Evolutionary conservation across 169 alveolate genomes (phyloP).

Genomic region (Cryptosporidium tyzzeri): DNA sequence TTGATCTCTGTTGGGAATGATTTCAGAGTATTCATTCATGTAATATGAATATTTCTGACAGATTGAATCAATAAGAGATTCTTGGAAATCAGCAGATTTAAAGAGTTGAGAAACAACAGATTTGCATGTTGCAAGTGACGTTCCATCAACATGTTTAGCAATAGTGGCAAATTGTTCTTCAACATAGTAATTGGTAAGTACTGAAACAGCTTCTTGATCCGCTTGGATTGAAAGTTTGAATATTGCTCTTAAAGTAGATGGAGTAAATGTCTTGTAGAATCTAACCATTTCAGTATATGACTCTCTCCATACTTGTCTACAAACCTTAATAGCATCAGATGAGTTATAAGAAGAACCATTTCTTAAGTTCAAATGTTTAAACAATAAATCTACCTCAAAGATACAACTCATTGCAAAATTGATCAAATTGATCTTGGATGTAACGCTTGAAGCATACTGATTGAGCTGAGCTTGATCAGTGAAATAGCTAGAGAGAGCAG

Average conservation of each 20-base stretch:
- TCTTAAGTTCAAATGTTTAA: slow-evolving; percentile 6
- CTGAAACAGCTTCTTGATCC: slow-evolving; percentile 52
- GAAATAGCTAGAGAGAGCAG: slow-evolving; percentile 19
- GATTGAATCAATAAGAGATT: slow-evolving; percentile 25
- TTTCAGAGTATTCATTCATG: background rate
- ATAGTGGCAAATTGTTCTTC: slow-evolving; percentile 60
- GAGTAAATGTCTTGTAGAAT: slow-evolving; percentile 51
- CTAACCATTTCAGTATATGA: slow-evolving; percentile 58
- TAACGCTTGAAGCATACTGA: background rate
- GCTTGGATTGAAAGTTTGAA: slow-evolving; percentile 53
- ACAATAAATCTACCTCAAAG: slow-evolving; percentile 40
- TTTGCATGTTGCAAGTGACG: slow-evolving; percentile 37
- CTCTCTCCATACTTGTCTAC: slow-evolving; percentile 73
- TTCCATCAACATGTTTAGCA: slow-evolving; percentile 23
- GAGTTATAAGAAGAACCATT: slow-evolving; percentile 26
- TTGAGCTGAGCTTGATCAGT: background rate
- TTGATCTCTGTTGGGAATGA: background rate
- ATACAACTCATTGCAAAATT: slow-evolving; percentile 75
- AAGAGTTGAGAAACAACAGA: slow-evolving; percentile 46
- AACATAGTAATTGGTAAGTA: slow-evolving; percentile 51
- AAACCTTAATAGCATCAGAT: slow-evolving; percentile 47
- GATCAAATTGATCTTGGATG: slow-evolving; percentile 21
- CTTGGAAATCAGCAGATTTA: slow-evolving; percentile 66
- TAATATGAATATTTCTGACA: slow-evolving; percentile 12
- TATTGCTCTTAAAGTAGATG: slow-evolving; percentile 63